Conservation (phyloP, 1,139 yeast genomes). For the Taphrina deformans region DNA sequence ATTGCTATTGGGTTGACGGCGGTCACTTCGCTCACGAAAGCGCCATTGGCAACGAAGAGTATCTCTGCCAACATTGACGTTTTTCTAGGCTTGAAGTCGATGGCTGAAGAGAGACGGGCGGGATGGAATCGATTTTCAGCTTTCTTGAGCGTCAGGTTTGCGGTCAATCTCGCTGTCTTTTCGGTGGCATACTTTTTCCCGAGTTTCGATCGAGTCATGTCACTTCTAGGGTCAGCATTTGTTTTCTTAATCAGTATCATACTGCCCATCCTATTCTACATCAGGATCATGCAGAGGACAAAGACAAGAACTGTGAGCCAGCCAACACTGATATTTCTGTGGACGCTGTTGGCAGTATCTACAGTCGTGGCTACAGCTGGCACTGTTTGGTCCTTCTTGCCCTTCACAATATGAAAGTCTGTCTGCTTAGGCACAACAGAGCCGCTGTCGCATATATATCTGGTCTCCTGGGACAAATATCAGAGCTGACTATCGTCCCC, state of each 20-base stretch:
- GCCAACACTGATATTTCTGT: neutral
- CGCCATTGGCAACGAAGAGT: slow-evolving; percentile 85
- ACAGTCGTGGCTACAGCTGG: slow-evolving; percentile 44
- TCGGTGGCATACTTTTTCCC: slow-evolving; percentile 62
- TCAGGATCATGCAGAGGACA: slow-evolving; percentile 53
- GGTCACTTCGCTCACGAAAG: slow-evolving; percentile 78
- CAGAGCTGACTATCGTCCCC: too few relatives aligned
- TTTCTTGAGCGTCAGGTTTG: slow-evolving; percentile 44
- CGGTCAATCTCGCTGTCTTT: slow-evolving; percentile 51
- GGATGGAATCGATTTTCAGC: slow-evolving; percentile 20
- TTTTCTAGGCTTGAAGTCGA: slow-evolving; percentile 46
- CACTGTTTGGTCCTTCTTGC: slow-evolving; percentile 44
- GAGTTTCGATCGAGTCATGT: slow-evolving; percentile 77
- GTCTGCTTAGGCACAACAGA: neutral
- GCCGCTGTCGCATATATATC: too few relatives aligned
- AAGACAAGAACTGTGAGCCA: neutral
- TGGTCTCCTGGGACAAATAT: too few relatives aligned
- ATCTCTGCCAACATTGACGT: slow-evolving; percentile 68
- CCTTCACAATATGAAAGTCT: slow-evolving; percentile 9
- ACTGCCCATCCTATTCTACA: slow-evolving; percentile 73
- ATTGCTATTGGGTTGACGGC: slow-evolving; percentile 71
- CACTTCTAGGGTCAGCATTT: slow-evolving; percentile 77
- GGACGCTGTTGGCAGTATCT: slow-evolving; percentile 47
- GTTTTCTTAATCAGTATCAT: slow-evolving; percentile 79
- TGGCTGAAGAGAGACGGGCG: slow-evolving; percentile 39